phyloP scores from a whole-genome alignment of 176 grass and related monocot species.

The Aegilops speltoides region DNA sequence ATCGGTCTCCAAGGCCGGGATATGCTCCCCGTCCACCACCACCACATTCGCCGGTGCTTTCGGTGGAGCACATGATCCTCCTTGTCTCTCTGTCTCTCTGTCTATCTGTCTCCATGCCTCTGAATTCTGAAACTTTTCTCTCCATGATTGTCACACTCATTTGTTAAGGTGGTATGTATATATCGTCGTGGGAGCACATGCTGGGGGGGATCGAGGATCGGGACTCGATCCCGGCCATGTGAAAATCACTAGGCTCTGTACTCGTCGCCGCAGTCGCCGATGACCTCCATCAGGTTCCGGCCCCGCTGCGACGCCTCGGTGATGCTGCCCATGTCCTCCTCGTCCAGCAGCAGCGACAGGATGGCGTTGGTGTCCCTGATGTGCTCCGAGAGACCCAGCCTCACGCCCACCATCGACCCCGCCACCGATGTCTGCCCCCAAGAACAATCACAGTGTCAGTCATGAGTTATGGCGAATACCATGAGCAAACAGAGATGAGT shows the following conservation, averaged over 20 bases:
- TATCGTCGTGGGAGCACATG: conserved; percentile 6
- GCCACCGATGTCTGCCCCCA: conserved; percentile 65
- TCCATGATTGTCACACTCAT: background rate
- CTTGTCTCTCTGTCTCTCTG: background rate
- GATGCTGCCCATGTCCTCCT: conserved; percentile 82
- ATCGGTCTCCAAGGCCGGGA: background rate
- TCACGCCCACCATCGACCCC: conserved; percentile 92
- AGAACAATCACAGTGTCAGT: background rate
- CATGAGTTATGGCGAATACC: background rate
- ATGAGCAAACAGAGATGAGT: background rate
- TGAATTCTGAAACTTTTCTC: background rate
- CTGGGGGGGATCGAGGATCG: background rate
- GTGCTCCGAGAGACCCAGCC: conserved; percentile 82
- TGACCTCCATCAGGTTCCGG: conserved; percentile 69
- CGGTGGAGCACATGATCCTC: conserved; percentile 21
- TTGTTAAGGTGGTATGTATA: background rate
- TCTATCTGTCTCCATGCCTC: background rate
- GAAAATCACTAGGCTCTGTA: conserved; percentile 49
- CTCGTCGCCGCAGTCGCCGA: conserved; percentile 91
- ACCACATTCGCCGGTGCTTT: conserved; percentile 3
- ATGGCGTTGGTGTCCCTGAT: conserved; percentile 74
- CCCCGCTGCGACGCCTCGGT: conserved; percentile 59
- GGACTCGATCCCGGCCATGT: background rate
- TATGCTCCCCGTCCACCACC: conserved; percentile 1
- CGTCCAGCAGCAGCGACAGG: conserved; percentile 73